Base-by-base conservation (phyloP, 2,329 filamentous ascomycete genomes). In the Byssochlamys sp. region DNA sequence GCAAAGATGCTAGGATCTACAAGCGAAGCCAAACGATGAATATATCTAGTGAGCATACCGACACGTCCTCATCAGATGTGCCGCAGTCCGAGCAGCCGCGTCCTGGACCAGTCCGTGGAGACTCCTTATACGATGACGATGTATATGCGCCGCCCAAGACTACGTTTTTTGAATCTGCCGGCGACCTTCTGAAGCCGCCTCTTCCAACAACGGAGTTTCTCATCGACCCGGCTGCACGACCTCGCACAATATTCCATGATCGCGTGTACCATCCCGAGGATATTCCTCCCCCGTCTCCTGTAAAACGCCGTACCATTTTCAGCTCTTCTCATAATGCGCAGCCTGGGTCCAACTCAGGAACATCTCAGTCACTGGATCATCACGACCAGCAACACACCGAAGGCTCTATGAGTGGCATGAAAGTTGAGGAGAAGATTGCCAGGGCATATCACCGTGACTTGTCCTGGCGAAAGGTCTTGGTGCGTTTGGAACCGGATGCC, bases 351-450 rank as follows among this genome's bases (percentile, higher is more conserved):
- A 57, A 55, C 12, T 61, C 59, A 26, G 61, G 63, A 9, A 28
- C 55, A 53, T 53, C 60, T 27, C 39, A 63, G 29, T 33, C 55
- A 50, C 58, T 59, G 54, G 39, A 55, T 59, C 56, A 45, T 4
- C 14, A 59, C 52, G 55, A 51, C 52, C 56, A 45, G 54, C n/a
- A 27, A 9, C n/a, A 27, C n/a, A 52, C 59, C 3, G 60, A 62
- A 54, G 58, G 55, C 48, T 58, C 62, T 52, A 64, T 66, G 52
- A 70, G 67, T 55, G 74, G 73, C 61, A 91, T 97, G 84, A 90
- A 89, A 61, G 91, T 97, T 0, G 94, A 99, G 72, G 94, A 99
- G 72, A 97, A 96, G 75, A 99, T 99, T 63, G 94, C 94, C 1
- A 84, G 94, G 52, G 94, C 91, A 12, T 99, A 99, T 74, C 94